These are phyloP conservation scores for Daldinia loculata DNA, from an alignment of 495 filamentous ascomycete species.

Conservation along the genomic window DNA sequence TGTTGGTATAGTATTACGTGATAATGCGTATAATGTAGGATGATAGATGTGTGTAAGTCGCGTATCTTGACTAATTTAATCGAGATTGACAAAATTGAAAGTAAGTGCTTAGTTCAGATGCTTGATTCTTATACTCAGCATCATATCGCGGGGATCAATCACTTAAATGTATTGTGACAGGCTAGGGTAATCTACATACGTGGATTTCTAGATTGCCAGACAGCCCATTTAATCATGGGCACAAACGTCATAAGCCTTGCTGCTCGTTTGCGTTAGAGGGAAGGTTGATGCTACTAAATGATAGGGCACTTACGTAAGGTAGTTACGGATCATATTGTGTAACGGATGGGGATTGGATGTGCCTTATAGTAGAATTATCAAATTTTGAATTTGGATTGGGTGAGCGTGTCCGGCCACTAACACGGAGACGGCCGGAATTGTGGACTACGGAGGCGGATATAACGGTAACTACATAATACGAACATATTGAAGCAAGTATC, in stretches of 20 bases:
- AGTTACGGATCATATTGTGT: conserved; percentile 26
- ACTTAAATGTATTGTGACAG: conserved; percentile 33
- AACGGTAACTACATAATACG: conserved; percentile 17
- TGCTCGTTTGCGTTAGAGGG: conserved; percentile 27
- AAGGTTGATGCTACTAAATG: background rate
- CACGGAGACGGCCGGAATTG: conserved; percentile 23
- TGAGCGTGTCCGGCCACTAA: conserved; percentile 4
- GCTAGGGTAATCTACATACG: conserved; percentile 13
- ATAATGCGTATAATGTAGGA: background rate
- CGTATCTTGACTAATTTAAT: background rate
- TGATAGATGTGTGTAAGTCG: background rate
- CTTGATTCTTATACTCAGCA: conserved; percentile 22
- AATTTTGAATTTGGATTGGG: conserved; percentile 14
- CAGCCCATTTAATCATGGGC: conserved; percentile 20
- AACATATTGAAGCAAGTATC: background rate
- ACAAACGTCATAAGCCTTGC: conserved; percentile 15
- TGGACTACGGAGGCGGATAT: conserved; percentile 14
- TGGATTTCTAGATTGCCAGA: background rate
- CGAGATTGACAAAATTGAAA: conserved; percentile 1
- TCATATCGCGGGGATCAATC: conserved; percentile 25
- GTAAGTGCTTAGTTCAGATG: conserved; percentile 8
- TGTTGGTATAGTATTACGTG: no score
- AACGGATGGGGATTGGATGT: conserved; percentile 2
- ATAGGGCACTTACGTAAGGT: conserved; percentile 19
- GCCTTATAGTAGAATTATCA: background rate